Evolutionary conservation across 140 eudicot genomes (phyloP), one percentile per base, ranked within the genome.

Genomic region (Flaveria floridana): DNA sequence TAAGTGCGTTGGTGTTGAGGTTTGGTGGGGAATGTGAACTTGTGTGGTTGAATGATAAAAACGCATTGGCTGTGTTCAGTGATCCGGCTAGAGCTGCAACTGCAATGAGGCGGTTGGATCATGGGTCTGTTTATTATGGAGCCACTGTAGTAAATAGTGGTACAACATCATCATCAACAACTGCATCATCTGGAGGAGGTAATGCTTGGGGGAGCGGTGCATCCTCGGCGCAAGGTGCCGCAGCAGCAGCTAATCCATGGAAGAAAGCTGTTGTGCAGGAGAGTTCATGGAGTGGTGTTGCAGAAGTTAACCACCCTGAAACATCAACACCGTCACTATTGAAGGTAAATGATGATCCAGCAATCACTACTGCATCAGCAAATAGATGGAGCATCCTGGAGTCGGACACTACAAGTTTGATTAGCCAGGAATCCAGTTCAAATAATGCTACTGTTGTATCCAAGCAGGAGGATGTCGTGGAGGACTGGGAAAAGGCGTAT

Each of bases 1-100:
- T 93, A 11, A 93, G 97, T 80, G 95, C 97, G 1, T 78, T 93
- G 86, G 94, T 93, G 2, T 80, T 93, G 81, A 82, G 98, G 78
- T 93, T 93, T 68, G 98, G 98, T 53, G 98, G 98, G 34, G 98
- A 93, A 58, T 93, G 98, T 57, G 98, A 93, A 48, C 70, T 93
- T 6, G 96, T 88, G 30, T 93, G 98, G 98, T 81, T 93, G 79
- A 93, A 90, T 53, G 98, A 93, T 66, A 93, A 86, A 82, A 93
- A 93, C 70, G 98, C 98, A 0, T 65, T 93, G 81, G 89, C 98
- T 26, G 96, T 93, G 55, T 93, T 93, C 39, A 79, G 91, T 81
- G 98, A 93, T 85, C 94, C 96, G 28, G 88, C 86, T 11, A 85
- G 98, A 30, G 97, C 98, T 48, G 98, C 97, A 68, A 88, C 98